Conservation (phyloP, 2,329 filamentous ascomycete genomes). For the Sclerotinia sclerotiorum region DNA sequence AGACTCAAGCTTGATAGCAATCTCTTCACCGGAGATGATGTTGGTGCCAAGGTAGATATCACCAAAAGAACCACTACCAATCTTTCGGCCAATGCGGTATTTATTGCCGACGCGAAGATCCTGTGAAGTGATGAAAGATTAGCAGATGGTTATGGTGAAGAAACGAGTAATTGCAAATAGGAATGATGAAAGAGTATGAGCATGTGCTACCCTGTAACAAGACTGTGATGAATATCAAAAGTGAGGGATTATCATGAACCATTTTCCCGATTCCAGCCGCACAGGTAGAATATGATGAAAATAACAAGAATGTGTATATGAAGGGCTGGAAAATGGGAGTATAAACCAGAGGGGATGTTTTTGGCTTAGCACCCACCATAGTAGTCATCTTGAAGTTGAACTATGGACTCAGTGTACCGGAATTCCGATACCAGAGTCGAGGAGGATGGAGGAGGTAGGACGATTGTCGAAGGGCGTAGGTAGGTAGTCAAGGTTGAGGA, state of each 20-base stretch:
- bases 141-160: constrained; percentile 27
- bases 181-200: constrained; percentile 14
- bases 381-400: constrained; percentile 56
- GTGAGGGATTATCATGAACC: constrained; percentile 18
- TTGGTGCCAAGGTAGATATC: constrained; percentile 99
- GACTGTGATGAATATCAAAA: constrained; percentile 31
- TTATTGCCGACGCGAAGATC: constrained; percentile 99
- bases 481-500: neutral
- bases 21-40: constrained; percentile 99
- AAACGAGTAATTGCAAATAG: neutral
- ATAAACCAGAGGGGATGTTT: constrained; percentile 42
- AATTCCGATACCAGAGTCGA: constrained; percentile 35
- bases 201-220: constrained; percentile 30
- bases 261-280: constrained; percentile 18
- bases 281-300: constrained; percentile 25
- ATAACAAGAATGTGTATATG: constrained; percentile 38
- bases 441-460: constrained; percentile 11
- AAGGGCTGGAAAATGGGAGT: constrained; percentile 43
- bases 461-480: neutral
- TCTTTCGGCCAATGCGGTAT: constrained; percentile 99
- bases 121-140: constrained; percentile 49
- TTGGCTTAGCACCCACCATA: constrained; percentile 53
- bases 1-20: constrained; percentile 98
- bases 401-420: constrained; percentile 41
- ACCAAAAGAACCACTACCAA: constrained; percentile 95